Percentiles rank a stretch among this genome's conserved stretches.
phyloP scores from a whole-genome alignment of 208 protist genomes.

The Angomonas ambiguus region DNA sequence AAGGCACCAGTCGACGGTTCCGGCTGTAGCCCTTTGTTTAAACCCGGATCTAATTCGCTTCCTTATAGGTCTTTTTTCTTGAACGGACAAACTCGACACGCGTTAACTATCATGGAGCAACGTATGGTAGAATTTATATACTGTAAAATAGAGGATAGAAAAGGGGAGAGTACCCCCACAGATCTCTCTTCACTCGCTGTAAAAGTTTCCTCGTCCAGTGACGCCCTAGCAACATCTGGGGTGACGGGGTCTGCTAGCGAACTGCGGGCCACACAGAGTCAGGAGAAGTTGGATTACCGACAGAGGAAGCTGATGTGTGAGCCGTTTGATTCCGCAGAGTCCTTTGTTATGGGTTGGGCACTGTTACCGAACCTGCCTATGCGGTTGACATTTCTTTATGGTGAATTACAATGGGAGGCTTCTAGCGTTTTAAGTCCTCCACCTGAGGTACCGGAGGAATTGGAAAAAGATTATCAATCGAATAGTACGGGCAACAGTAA shows the following conservation, averaged over 20 bases:
- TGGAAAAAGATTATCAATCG: neutral
- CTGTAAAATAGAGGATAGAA: constrained; percentile 20
- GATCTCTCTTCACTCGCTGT: constrained; percentile 24
- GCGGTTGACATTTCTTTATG: constrained; percentile 36
- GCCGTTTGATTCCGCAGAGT: constrained; percentile 9
- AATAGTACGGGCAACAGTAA: neutral
- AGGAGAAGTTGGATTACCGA: too few relatives aligned
- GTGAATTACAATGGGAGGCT: constrained; percentile 10
- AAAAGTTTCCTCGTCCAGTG: too few relatives aligned
- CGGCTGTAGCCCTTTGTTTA: constrained; percentile 6
- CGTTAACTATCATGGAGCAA: constrained; percentile 28
- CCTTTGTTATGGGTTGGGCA: constrained; percentile 30
- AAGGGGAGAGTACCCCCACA: neutral
- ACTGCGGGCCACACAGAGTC: too few relatives aligned
- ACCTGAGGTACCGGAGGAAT: neutral
- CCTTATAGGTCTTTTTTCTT: constrained; percentile 11
- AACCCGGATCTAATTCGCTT: neutral
- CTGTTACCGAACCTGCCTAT: constrained; percentile 44
- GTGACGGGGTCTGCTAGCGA: too few relatives aligned
- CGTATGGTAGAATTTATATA: constrained; percentile 22
- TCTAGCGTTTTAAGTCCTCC: neutral
- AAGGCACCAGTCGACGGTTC: constrained; percentile 1
- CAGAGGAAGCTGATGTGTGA: neutral
- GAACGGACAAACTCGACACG: neutral
- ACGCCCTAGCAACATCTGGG: too few relatives aligned